These are phyloP conservation scores for Neoboletus subvelutipes DNA, from an alignment of 768 basidiomycete species.

Conservation along the genomic window DNA sequence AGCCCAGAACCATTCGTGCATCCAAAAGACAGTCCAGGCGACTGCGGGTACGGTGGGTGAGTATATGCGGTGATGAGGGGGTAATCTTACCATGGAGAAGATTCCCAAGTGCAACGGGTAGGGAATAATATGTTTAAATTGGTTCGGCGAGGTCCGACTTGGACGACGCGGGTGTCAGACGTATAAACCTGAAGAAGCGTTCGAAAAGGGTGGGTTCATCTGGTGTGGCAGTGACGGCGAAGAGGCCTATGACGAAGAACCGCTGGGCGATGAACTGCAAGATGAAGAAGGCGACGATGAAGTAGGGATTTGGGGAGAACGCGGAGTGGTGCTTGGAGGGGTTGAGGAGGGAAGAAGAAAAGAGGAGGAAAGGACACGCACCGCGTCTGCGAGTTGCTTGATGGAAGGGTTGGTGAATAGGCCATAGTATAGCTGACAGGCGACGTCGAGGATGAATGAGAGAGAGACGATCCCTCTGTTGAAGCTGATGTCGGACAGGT, in stretches of 20 bases:
- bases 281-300: neutral
- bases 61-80: neutral
- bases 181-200: neutral
- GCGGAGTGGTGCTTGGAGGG: neutral
- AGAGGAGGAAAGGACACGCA: neutral
- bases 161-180: neutral
- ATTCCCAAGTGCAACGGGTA: neutral
- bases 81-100: neutral
- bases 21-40: slow-evolving; percentile 27
- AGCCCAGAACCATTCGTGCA: slow-evolving; percentile 21
- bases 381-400: neutral
- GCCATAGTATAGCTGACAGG: neutral
- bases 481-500: neutral
- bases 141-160: neutral
- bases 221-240: neutral
- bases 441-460: neutral
- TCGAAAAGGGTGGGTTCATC: neutral
- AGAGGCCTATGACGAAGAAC: neutral
- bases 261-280: neutral
- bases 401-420: too few species aligned
- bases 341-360: neutral
- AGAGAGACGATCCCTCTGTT: neutral
- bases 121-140: neutral
- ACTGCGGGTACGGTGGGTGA: neutral
- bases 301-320: neutral